Percentiles rank a stretch among this genome's conserved stretches.
phyloP scores from a whole-genome alignment of 2,329 filamentous ascomycete genomes.

The Dactylonectria macrodidyma region DNA sequence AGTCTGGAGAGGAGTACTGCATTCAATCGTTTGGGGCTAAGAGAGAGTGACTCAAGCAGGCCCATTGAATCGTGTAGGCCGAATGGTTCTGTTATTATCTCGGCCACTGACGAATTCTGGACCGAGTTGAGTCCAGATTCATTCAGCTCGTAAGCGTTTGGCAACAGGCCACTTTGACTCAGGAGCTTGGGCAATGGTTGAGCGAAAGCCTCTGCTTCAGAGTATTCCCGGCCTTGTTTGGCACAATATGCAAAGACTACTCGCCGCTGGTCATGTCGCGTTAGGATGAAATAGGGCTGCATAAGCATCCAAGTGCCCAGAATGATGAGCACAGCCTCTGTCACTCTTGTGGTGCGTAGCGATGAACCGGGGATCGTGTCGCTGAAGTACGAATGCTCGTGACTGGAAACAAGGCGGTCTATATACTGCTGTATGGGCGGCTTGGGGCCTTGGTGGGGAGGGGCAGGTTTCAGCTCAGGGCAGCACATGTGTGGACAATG shows the following conservation, averaged over 20 bases:
- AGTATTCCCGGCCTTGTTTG: background rate
- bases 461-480: background rate
- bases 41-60: background rate
- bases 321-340: background rate
- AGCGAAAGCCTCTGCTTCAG: background rate
- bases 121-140: background rate
- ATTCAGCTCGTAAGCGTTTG: background rate
- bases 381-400: background rate
- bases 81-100: background rate
- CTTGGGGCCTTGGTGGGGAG: background rate
- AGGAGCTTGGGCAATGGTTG: background rate
- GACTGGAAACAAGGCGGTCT: background rate
- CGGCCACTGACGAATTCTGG: background rate
- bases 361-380: background rate
- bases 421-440: background rate
- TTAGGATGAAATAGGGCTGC: background rate
- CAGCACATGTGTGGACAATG: no score
- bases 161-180: background rate
- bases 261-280: background rate
- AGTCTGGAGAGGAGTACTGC: background rate
- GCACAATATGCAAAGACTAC: conserved; percentile 3
- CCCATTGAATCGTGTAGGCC: background rate
- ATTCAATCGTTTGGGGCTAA: background rate
- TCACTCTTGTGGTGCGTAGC: background rate
- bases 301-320: background rate